Conservation (phyloP, 371 early-diverging fungal species). For the Phascolomyces articulosus region DNA sequence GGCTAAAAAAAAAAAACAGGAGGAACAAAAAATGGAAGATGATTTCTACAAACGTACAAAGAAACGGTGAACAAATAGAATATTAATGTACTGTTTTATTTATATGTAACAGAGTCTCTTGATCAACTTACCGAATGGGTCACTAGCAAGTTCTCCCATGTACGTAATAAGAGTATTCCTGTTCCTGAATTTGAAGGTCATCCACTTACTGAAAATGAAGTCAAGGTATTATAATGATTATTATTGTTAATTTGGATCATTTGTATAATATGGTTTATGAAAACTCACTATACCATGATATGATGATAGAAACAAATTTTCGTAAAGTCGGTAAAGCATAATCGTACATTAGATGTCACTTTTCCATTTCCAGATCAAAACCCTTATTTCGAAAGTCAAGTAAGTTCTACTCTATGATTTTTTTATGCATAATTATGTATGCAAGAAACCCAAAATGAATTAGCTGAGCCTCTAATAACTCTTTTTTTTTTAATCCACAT, state of each 20-base stretch:
- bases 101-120: slow-evolving; percentile 63
- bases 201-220: slow-evolving; percentile 73
- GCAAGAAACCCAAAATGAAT: neutral
- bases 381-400: slow-evolving; percentile 57
- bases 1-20: too few relatives aligned
- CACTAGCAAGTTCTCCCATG: slow-evolving; percentile 72
- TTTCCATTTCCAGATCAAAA: slow-evolving; percentile 86
- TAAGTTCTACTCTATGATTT: slow-evolving; percentile 18
- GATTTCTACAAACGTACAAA: too few relatives aligned
- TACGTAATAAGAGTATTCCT: slow-evolving; percentile 70
- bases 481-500: too few relatives aligned
- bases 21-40: too few relatives aligned
- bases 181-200: slow-evolving; percentile 68
- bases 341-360: slow-evolving; percentile 69
- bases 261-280: too few relatives aligned
- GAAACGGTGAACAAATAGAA: too few relatives aligned
- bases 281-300: neutral
- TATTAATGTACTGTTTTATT: too few relatives aligned
- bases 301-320: slow-evolving; percentile 59
- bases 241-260: neutral
- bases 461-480: too few relatives aligned
- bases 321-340: slow-evolving; percentile 82
- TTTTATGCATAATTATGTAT: neutral
- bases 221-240: slow-evolving; percentile 43
- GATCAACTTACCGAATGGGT: slow-evolving; percentile 81